These are phyloP conservation scores for Hyphopichia fennica DNA, from an alignment of 1,139 yeast species.

Conservation along the genomic window DNA sequence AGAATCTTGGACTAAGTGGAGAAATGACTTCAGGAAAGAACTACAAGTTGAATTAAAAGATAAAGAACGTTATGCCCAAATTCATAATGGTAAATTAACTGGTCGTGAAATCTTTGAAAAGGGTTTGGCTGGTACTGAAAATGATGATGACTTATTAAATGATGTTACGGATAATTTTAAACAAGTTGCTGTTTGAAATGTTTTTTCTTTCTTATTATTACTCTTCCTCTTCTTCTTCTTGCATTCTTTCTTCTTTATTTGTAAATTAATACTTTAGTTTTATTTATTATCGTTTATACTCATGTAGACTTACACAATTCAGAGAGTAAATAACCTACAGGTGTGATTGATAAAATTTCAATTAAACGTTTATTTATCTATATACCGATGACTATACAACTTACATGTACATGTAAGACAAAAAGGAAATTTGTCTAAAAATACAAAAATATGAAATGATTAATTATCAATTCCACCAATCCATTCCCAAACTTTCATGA, in stretches of 20 bases:
- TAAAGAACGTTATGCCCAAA: constrained; percentile 48
- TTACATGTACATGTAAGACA: neutral
- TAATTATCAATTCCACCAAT: constrained; percentile 41
- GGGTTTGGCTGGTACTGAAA: constrained; percentile 70
- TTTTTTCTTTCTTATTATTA: neutral
- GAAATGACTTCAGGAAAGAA: constrained; percentile 59
- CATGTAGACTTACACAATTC: neutral
- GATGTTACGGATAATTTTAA: constrained; percentile 21
- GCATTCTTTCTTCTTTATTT: neutral
- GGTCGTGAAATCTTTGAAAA: constrained; percentile 88
- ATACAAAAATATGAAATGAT: too few species aligned
- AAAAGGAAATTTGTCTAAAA: too few species aligned
- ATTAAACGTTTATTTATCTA: neutral
- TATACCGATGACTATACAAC: constrained; percentile 2
- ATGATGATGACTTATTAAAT: constrained; percentile 37
- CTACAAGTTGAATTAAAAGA: constrained; percentile 55
- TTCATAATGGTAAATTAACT: constrained; percentile 75
- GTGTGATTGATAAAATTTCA: too few species aligned
- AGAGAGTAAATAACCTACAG: too few species aligned
- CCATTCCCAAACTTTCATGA: constrained; percentile 92
- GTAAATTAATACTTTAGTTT: neutral
- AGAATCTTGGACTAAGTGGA: constrained; percentile 73
- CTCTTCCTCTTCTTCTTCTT: neutral
- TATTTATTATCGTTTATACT: too few species aligned
- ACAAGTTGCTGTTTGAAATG: constrained; percentile 1